A percentile compares a stretch with the other conserved stretches of the same genome.
These are phyloP conservation scores for Spizellomyces punctatus DNA, from an alignment of 192 early-diverging fungal genomes.

Conservation along the genomic window DNA sequence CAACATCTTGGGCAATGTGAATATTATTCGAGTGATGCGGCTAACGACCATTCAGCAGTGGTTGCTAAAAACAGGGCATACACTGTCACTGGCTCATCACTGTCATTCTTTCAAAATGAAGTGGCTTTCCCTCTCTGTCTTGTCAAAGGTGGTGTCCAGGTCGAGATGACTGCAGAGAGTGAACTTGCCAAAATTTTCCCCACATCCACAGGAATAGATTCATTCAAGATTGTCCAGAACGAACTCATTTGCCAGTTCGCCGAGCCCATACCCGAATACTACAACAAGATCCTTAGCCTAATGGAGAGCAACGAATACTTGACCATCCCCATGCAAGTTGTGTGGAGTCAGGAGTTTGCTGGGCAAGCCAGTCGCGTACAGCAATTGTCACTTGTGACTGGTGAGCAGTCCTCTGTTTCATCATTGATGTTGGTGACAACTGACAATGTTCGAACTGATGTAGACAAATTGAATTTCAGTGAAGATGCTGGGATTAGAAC, in stretches of 20 bases:
- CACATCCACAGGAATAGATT: neutral
- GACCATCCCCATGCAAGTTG: constrained; percentile 11
- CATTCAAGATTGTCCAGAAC: neutral
- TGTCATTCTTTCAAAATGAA: constrained; percentile 8
- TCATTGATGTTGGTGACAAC: too few species aligned
- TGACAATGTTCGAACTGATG: constrained; percentile 1
- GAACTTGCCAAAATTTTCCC: constrained; percentile 1
- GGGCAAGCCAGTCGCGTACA: constrained; percentile 2
- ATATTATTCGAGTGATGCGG: neutral
- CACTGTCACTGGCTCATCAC: neutral
- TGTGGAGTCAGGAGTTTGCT: constrained; percentile 6
- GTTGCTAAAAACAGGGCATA: constrained; percentile 5
- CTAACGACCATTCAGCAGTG: neutral
- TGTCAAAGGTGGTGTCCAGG: neutral
- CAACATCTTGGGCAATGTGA: too few species aligned
- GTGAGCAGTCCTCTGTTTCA: constrained; percentile 4
- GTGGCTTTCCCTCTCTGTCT: constrained; percentile 9
- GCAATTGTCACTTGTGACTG: constrained; percentile 8
- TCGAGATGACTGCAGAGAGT: neutral
- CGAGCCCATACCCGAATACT: constrained; percentile 1
- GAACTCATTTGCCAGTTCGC: constrained; percentile 15
- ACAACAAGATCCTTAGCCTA: constrained; percentile 8
- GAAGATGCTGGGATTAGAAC: too few species aligned
- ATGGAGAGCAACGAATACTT: neutral
- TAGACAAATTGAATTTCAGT: constrained; percentile 7